Conservation (phyloP, 768 basidiomycete genomes). For the Kwoniella sp. region DNA sequence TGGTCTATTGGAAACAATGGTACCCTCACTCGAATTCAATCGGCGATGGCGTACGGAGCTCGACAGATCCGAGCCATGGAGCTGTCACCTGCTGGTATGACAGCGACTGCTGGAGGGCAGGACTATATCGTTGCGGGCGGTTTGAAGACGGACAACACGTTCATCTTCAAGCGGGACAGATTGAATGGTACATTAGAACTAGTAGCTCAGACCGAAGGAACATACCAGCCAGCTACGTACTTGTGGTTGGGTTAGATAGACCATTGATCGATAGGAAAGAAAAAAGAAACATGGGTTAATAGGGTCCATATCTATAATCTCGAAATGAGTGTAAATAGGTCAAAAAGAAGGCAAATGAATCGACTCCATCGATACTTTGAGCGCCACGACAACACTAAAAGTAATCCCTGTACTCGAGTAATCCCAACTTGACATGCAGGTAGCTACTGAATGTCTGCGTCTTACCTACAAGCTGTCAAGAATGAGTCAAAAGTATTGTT, state of each 20-base stretch:
- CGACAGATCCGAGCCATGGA: slow-evolving; percentile 19
- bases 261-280: too few species aligned
- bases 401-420: too few species aligned
- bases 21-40: slow-evolving; percentile 7
- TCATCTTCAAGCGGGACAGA: slow-evolving; percentile 12
- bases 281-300: too few species aligned
- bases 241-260: slow-evolving; percentile 3
- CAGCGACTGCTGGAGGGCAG: slow-evolving; percentile 1
- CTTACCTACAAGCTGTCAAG: too few species aligned
- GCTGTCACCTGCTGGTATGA: slow-evolving; percentile 11
- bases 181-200: slow-evolving; percentile 7
- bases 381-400: too few species aligned
- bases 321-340: too few species aligned
- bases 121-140: slow-evolving; percentile 9
- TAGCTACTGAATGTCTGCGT: too few species aligned
- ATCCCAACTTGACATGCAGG: too few species aligned
- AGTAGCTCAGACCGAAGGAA: slow-evolving; percentile 8
- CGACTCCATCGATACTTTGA: too few species aligned
- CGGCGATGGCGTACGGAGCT: slow-evolving; percentile 8
- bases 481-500: too few species aligned
- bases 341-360: too few species aligned
- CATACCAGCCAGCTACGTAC: slow-evolving; percentile 9
- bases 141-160: slow-evolving; percentile 10
- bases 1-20: slow-evolving; percentile 13
- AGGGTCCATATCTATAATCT: too few species aligned